Base-by-base conservation (phyloP, 805 yeast species). In the Kodamaea lidongshanica region DNA sequence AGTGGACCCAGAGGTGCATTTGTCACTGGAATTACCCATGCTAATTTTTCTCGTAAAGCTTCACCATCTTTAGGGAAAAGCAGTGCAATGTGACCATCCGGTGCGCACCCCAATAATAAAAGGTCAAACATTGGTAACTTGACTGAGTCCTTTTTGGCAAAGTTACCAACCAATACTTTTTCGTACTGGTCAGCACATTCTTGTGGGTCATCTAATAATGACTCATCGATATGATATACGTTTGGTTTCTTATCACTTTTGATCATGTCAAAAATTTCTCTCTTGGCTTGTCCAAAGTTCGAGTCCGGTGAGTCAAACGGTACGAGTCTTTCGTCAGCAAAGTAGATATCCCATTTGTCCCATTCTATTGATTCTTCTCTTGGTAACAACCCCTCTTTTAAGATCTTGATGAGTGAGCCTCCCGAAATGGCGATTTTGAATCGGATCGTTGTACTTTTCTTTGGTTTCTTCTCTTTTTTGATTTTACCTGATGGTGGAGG, bases 21-120 rank as follows among this genome's bases (percentile, higher is more conserved):
- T 40, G 75, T 80, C 6, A 89, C 94, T 1, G 96, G 94, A 15
- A 85, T 82, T 40, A 88, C 88, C 96, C 97, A 89, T 1, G 96
- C 96, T 44, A 81, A 71, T 39, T 79, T 74, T 55, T 89, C 98
- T 50, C 96, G 72, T 42, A 89, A 65, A 33, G 83, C 80, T 44
- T 84, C 92, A 20, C 69, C 69, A 49, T 84, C 92, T 52, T 81
- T 80, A 13, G 98, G 98, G 67, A 89, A 89, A 33, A 89, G 70
- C n/a, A 95, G 86, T 30, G 96, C 95, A 50, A 86, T 84, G 56
- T 89, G 98, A 13, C 98, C 98, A 56, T 89, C 98, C 3, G 97
- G 97, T 1, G 98, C 98, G 67, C 97, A 89, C 15, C 98, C 98
- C 36, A 92, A 67, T 42, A 92, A 65, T 39, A 92, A 72, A 32